Conservation (phyloP, 441 rosid species). For the Populus hybrid region DNA sequence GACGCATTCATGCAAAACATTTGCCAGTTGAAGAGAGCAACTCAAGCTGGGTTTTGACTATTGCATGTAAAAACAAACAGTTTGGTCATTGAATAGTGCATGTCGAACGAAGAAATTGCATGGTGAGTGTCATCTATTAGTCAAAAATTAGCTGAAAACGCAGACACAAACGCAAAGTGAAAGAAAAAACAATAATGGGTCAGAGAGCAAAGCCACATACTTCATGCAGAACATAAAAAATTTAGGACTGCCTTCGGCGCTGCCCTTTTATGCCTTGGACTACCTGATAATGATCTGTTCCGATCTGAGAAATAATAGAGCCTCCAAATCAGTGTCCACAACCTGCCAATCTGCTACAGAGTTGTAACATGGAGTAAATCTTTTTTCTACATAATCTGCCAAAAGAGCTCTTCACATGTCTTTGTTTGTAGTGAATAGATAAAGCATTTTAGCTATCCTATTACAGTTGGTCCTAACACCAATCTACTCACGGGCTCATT, state of each 20-base stretch:
- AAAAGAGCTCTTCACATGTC: conserved; percentile 42
- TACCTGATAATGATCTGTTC: not conserved
- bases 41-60: not conserved
- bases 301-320: conserved; percentile 8
- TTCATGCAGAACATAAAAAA: not conserved
- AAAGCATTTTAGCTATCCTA: no score
- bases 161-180: not conserved
- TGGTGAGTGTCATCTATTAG: not conserved
- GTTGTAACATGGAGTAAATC: not conserved
- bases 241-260: no score
- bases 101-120: not conserved
- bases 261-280: not conserved
- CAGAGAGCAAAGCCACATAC: conserved; percentile 6
- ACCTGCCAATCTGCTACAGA: conserved; percentile 13
- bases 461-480: no score
- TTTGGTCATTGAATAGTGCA: not conserved
- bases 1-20: not conserved
- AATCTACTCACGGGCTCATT: no score
- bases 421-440: no score
- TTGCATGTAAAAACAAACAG: not conserved
- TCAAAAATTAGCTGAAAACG: not conserved
- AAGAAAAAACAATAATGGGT: not conserved
- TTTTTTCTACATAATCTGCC: conserved; percentile 30
- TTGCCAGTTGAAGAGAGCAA: no score
- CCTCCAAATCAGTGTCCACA: conserved; percentile 14